phyloP scores from a whole-genome alignment of 2,329 filamentous ascomycete species.

The Tolypocladium nubicola region DNA sequence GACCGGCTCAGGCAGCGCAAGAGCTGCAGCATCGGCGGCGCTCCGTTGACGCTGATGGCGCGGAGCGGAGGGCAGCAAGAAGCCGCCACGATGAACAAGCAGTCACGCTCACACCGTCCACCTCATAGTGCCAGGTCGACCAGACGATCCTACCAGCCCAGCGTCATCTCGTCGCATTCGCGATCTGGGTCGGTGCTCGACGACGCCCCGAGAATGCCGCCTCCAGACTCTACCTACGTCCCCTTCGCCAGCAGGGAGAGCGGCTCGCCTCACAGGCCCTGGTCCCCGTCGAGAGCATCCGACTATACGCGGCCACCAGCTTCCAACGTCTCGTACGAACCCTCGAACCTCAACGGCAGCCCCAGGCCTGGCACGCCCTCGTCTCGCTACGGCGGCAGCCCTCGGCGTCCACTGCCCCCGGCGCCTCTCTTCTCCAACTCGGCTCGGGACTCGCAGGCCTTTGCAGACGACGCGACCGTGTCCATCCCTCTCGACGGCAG shows the following conservation, averaged over 20 bases:
- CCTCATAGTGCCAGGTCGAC: conserved; percentile 28
- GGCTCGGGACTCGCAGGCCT: conserved; percentile 37
- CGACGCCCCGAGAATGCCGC: conserved; percentile 45
- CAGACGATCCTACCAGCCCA: conserved; percentile 41
- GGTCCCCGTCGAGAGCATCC: conserved; percentile 39
- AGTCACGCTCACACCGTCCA: conserved; percentile 28
- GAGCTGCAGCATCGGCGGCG: not conserved
- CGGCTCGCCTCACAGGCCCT: conserved; percentile 44
- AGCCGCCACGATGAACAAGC: conserved; percentile 11
- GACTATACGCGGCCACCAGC: conserved; percentile 66
- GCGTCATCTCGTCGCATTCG: conserved; percentile 35
- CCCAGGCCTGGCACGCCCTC: conserved; percentile 86
- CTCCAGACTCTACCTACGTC: conserved; percentile 53
- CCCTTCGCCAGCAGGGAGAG: conserved; percentile 39
- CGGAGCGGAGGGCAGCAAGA: not conserved
- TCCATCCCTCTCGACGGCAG: conserved; percentile 57
- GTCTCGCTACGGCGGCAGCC: conserved; percentile 78
- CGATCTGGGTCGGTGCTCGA: conserved; percentile 42
- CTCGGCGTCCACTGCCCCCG: conserved; percentile 75
- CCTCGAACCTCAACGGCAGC: conserved; percentile 77
- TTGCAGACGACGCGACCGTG: conserved; percentile 59
- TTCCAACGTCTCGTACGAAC: conserved; percentile 67
- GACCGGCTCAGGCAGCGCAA: conserved; percentile 22
- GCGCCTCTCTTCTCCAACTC: conserved; percentile 69
- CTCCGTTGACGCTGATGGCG: conserved; percentile 4